Percentiles rank a stretch among this genome's conserved stretches.
phyloP scores from a whole-genome alignment of 305 asterid species.

The Fraxinus albicans region DNA sequence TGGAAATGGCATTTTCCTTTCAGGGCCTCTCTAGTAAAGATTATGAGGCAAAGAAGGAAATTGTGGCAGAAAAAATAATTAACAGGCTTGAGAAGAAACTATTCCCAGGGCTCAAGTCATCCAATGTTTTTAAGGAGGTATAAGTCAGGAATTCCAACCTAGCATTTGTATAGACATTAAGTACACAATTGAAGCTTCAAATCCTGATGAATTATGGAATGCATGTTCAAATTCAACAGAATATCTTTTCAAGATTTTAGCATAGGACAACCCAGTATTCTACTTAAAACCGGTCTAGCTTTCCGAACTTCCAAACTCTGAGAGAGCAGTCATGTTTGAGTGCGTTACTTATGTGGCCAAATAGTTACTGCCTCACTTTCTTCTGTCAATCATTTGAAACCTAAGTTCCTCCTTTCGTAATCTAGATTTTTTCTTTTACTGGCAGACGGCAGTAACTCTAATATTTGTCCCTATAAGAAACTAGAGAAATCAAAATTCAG shows the following conservation, averaged over 20 bases:
- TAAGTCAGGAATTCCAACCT: slow-evolving; percentile 15
- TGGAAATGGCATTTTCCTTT: slow-evolving; percentile 14
- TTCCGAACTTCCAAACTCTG: background rate
- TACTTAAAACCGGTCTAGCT: background rate
- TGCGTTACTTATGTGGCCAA: background rate
- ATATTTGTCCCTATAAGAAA: background rate
- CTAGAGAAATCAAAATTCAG: background rate
- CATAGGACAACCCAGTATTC: background rate
- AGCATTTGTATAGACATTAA: background rate
- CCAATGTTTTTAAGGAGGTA: slow-evolving; percentile 83
- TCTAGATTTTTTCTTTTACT: background rate
- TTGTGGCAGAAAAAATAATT: slow-evolving; percentile 71
- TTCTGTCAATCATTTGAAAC: background rate
- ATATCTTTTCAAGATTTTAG: background rate
- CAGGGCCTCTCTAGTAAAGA: slow-evolving; percentile 78
- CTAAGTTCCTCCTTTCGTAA: slow-evolving; percentile 6
- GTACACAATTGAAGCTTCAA: slow-evolving; percentile 2
- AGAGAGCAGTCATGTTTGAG: background rate
- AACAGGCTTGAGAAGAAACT: slow-evolving; percentile 79
- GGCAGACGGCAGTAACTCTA: background rate
- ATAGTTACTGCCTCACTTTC: background rate
- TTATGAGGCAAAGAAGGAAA: slow-evolving; percentile 87
- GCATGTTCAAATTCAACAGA: background rate
- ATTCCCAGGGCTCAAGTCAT: slow-evolving; percentile 82
- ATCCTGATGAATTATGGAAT: slow-evolving; percentile 1